Base-by-base conservation (phyloP, 345 rosid species). In the Populus tremula region DNA sequence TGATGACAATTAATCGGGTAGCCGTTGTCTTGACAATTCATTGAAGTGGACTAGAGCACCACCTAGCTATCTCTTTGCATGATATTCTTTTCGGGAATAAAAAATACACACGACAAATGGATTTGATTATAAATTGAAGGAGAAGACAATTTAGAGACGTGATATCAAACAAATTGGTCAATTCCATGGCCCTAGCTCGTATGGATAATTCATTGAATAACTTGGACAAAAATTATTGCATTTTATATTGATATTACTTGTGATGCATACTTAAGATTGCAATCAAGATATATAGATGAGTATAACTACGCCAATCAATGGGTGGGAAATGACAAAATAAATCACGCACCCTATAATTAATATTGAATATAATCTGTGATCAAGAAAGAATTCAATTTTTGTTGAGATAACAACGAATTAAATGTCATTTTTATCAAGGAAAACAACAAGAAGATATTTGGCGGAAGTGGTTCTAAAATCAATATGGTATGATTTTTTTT, bases 71-170 rank as follows among this genome's bases (percentile, higher is more conserved):
- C 25, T 16, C 2, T 65, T 17, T 0, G 2, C 36, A 25, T 36
- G 36, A 2, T 41, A 27, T 31, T 31, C n/a, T n/a, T 5, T n/a
- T 25, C 2, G 23, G 25, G 23, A 73, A 77, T 70, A 36, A 31
- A 69, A 47, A 63, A 77, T 67, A 73, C 6, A 56, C 6, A 76
- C 78, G 73, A 67, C 78, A 54, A 68, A 38, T 56, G 21, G 31
- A 21, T 69, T 61, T 70, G 68, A 61, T 68, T 20, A 31, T 3
- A 9, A 53, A 54, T 17, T 23, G 38, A 31, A 5, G 23, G 23
- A 41, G 27, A 3, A 59, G 45, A 21, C 27, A 33, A 33, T 21
- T 0, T 31, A 49, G 18, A 71, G n/a, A 4, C 25, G 18, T 35
- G 47, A 6, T 31, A 13, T 1, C 45, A 72, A 72, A 18, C 45